phyloP scores from a whole-genome alignment of 805 yeast genomes.

The Pichia exigua region DNA sequence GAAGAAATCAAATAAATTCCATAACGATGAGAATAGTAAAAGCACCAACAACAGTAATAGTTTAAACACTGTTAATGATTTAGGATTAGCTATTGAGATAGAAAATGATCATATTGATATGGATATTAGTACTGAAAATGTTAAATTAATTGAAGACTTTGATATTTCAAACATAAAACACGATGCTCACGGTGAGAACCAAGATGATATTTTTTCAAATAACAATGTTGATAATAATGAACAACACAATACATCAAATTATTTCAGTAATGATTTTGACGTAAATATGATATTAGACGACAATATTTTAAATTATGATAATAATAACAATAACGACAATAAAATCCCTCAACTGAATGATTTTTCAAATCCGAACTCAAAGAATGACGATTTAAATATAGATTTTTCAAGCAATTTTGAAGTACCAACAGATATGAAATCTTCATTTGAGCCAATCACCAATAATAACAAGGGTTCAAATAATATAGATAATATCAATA shows the following conservation, averaged over 20 bases:
- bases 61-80: not conserved
- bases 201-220: not conserved
- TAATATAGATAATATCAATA: not conserved
- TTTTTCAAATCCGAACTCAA: not conserved
- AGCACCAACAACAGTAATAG: not conserved
- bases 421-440: not conserved
- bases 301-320: not conserved
- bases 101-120: not conserved
- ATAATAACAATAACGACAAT: not conserved
- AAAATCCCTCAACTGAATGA: not conserved
- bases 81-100: slow-evolving; percentile 16
- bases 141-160: not conserved
- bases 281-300: not conserved
- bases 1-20: not conserved
- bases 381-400: not conserved
- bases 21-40: not conserved
- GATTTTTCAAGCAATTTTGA: not conserved
- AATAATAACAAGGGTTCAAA: not conserved
- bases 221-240: not conserved
- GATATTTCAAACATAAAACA: not conserved
- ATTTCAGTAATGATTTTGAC: slow-evolving; percentile 10
- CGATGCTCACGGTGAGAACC: not conserved
- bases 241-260: not conserved
- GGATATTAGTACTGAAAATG: not conserved
- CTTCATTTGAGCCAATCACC: not conserved